Conservation (phyloP, 108 stramenopile species). For the Fragilariopsis cylindrus region DNA sequence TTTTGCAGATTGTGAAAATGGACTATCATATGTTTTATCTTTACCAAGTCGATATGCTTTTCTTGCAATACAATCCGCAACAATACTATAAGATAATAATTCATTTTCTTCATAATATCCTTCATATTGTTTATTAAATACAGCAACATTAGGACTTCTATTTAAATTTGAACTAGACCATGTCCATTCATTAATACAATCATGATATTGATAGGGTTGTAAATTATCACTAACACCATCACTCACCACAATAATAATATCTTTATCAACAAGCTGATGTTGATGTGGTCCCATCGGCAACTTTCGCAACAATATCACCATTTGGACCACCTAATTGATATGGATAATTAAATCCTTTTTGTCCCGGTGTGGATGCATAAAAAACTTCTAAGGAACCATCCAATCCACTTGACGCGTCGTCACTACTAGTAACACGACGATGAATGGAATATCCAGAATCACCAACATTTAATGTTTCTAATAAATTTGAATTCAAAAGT, state of each 20-base stretch:
- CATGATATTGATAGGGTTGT: constrained; percentile 18
- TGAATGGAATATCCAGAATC: constrained; percentile 38
- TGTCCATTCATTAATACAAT: constrained; percentile 14
- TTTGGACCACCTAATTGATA: constrained; percentile 33
- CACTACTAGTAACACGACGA: not conserved
- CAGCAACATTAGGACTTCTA: too few relatives aligned
- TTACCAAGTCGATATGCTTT: constrained; percentile 27
- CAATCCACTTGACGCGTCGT: not conserved
- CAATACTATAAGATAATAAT: too few relatives aligned
- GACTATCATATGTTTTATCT: constrained; percentile 19
- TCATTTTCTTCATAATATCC: not conserved
- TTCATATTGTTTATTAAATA: not conserved
- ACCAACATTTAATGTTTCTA: constrained; percentile 29
- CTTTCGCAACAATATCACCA: constrained; percentile 28
- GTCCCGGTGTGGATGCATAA: constrained; percentile 30
- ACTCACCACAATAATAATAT: constrained; percentile 30
- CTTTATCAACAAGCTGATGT: constrained; percentile 18
- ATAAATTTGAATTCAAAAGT: not conserved
- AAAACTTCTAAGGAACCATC: not conserved
- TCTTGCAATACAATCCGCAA: constrained; percentile 37
- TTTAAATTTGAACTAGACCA: not conserved
- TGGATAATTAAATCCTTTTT: constrained; percentile 38
- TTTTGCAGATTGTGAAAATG: constrained; percentile 31
- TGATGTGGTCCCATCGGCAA: not conserved
- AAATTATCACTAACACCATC: constrained; percentile 43